phyloP scores from a whole-genome alignment of 208 protist genomes.

The Pavlovales sp. region DNA sequence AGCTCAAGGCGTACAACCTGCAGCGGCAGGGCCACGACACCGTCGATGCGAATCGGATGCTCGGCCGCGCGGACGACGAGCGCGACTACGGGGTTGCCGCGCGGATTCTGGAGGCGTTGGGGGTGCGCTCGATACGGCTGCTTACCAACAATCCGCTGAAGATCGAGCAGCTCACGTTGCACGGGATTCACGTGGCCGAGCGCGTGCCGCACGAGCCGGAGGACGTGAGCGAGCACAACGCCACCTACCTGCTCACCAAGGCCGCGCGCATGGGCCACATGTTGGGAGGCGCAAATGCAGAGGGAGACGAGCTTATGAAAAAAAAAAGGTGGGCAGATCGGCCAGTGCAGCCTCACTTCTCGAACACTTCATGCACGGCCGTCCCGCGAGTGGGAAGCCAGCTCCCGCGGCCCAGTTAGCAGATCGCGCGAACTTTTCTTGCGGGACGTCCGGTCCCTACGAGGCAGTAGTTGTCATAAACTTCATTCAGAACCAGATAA shows the following conservation, averaged over 20 bases:
- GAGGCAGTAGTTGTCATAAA: no score
- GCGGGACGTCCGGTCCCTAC: no score
- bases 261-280: slow-evolving; percentile 46
- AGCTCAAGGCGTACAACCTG: slow-evolving; percentile 43
- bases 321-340: no score
- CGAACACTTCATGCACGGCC: no score
- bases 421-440: no score
- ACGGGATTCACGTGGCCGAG: slow-evolving; percentile 46
- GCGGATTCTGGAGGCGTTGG: slow-evolving; percentile 50
- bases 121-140: slow-evolving; percentile 40
- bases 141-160: slow-evolving; percentile 63
- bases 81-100: slow-evolving; percentile 48
- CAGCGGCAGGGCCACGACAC: slow-evolving; percentile 26
- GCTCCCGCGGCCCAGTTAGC: no score
- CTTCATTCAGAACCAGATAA: no score
- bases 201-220: slow-evolving; percentile 24
- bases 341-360: no score
- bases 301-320: no score
- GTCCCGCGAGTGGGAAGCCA: no score
- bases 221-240: neutral
- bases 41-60: slow-evolving; percentile 51
- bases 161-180: slow-evolving; percentile 15
- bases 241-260: slow-evolving; percentile 48
- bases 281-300: no score
- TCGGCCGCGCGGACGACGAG: slow-evolving; percentile 52